Percentiles rank a stretch among this genome's conserved stretches.
phyloP scores from a whole-genome alignment of 2,329 filamentous ascomycete species.

The Diaporthe ampelina region DNA sequence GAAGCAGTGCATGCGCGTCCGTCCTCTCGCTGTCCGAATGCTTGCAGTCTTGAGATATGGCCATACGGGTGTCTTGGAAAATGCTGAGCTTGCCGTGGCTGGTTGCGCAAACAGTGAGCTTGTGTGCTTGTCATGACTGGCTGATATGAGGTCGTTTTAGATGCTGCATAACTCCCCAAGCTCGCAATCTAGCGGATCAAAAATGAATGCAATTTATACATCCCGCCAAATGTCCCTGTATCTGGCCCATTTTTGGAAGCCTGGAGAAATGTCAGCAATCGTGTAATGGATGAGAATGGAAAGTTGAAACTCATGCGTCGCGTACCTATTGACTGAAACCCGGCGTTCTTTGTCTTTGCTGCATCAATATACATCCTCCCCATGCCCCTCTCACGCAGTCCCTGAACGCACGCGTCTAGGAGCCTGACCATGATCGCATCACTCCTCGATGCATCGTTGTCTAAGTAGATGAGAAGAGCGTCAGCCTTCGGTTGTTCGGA shows the following conservation, averaged over 20 bases:
- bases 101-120: not conserved
- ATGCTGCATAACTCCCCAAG: constrained; percentile 12
- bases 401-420: constrained; percentile 65
- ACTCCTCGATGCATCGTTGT: constrained; percentile 58
- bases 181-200: constrained; percentile 1
- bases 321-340: constrained; percentile 67
- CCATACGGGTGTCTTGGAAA: not conserved
- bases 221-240: constrained; percentile 70
- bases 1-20: not conserved
- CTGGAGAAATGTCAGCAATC: constrained; percentile 50
- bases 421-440: constrained; percentile 67
- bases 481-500: not conserved
- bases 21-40: not conserved
- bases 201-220: constrained; percentile 42
- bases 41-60: not conserved
- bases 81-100: not conserved
- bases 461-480: constrained; percentile 47
- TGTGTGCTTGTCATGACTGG: not conserved
- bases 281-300: not conserved
- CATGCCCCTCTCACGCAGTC: constrained; percentile 64
- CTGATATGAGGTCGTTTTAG: not conserved
- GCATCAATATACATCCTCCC: constrained; percentile 68
- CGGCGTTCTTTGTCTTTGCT: constrained; percentile 63
- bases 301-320: not conserved
- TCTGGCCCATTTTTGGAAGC: constrained; percentile 70